Percentiles rank a stretch among this genome's conserved stretches.
phyloP scores from a whole-genome alignment of 768 basidiomycete genomes.

The Auricularia cornea region DNA sequence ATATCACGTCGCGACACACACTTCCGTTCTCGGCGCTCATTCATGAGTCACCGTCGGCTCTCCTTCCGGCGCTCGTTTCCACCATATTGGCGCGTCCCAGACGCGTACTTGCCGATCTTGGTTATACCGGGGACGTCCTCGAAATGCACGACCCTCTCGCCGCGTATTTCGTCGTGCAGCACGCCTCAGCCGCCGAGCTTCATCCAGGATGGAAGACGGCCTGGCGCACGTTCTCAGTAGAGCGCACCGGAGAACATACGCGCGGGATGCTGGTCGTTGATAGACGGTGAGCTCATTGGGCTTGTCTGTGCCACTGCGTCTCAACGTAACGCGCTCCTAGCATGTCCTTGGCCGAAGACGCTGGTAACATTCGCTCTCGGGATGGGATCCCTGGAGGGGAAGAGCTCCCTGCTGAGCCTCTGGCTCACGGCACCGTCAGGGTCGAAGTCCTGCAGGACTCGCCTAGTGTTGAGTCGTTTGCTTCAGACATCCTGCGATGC shows the following conservation, averaged over 20 bases:
- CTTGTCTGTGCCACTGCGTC: no score
- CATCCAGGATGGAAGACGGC: conserved; percentile 7
- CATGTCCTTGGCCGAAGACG: not conserved
- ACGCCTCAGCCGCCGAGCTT: conserved; percentile 4
- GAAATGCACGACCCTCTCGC: conserved; percentile 39
- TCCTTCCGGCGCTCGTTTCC: conserved; percentile 1
- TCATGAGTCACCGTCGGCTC: conserved; percentile 15
- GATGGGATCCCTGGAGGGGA: not conserved
- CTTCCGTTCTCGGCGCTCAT: conserved; percentile 27
- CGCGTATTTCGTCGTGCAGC: conserved; percentile 28
- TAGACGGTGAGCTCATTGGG: conserved; percentile 5
- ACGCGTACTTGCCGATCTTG: conserved; percentile 26
- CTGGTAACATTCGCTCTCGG: not conserved
- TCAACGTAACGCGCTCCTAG: not conserved
- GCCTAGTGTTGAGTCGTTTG: not conserved
- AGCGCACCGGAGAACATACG: conserved; percentile 16
- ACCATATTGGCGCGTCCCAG: conserved; percentile 29
- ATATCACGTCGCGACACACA: conserved; percentile 32
- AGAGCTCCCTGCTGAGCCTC: not conserved
- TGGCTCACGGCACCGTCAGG: not conserved
- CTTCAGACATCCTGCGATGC: not conserved
- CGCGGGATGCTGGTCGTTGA: conserved; percentile 19
- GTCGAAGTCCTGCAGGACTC: not conserved
- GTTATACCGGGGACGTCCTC: conserved; percentile 25
- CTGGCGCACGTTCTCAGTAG: conserved; percentile 15